Evolutionary conservation across 495 filamentous ascomycete species (phyloP).

Genomic region (Daldinia bambusicola): DNA sequence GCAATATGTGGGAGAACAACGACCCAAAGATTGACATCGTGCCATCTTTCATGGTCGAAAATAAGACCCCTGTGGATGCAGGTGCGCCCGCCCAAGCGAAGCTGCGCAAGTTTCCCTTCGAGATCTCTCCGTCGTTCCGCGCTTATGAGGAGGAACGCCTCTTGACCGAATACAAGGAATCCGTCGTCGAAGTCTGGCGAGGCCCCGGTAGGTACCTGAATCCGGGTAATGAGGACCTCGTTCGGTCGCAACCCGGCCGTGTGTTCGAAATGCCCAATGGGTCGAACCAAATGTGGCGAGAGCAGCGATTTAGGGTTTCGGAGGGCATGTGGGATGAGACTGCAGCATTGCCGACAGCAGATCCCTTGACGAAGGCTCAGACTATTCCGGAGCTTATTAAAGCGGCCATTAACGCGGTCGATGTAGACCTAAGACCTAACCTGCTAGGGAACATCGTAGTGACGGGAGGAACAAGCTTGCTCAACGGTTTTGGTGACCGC

Average conservation of each 20-base stretch:
- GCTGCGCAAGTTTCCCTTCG: conserved; percentile 68
- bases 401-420: conserved; percentile 77
- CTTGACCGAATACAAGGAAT: conserved; percentile 96
- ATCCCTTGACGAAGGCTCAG: conserved; percentile 68
- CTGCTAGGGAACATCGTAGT: conserved; percentile 92
- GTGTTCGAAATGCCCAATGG: conserved; percentile 98
- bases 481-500: conserved; percentile 90
- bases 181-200: conserved; percentile 92
- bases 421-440: conserved; percentile 86
- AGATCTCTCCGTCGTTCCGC: conserved; percentile 78
- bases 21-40: conserved; percentile 83
- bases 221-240: conserved; percentile 73
- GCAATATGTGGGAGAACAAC: conserved; percentile 75
- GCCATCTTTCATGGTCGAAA: conserved; percentile 86
- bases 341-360: conserved; percentile 61
- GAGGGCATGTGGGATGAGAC: conserved; percentile 91
- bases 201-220: conserved; percentile 75
- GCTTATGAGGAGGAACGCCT: conserved; percentile 90
- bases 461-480: conserved; percentile 82
- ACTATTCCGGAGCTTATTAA: conserved; percentile 84
- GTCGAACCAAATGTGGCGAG: conserved; percentile 90
- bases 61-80: conserved; percentile 89
- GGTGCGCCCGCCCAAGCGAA: conserved; percentile 74
- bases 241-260: conserved; percentile 70
- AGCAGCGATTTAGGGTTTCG: conserved; percentile 82